Evolutionary conservation across 345 rosid genomes (phyloP), one percentile per base, ranked within the genome.

Genomic region (Murraya koenigii): DNA sequence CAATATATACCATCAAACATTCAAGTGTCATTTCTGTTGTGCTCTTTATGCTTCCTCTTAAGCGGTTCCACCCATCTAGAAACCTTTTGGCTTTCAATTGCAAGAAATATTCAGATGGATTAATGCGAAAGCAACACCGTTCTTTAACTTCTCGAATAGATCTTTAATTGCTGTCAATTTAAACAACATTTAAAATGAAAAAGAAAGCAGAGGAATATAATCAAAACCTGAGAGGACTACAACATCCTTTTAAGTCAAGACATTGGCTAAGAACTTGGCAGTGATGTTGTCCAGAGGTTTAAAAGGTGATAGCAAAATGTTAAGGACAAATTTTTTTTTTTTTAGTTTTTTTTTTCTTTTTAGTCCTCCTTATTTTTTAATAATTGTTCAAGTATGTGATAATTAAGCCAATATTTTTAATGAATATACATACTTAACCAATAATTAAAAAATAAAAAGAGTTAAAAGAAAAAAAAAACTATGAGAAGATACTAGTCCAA

Each of bases 201-300:
- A 15, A 59, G 22, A 38, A 15, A 15, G 65, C 5, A 14, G 8
- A 62, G 76, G 17, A 26, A 44, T 11, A 44, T 3, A 44, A 44
- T 41, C 47, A 32, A 75, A 61, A 81, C 96, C 97, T 87, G 98
- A 90, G 80, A 93, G 97, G 80, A 84, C 97, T 7, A 86, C 98
- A 60, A 90, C 91, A 84, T 95, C 97, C 49, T 78, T 89, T 93
- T 28, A 88, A 58, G 72, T 93, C 92, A 52, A 95, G 94, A 93
- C 97, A 82, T 90, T 89, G 28, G 89, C 74, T 14, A 84, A 83
- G 75, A 93, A 95, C 88, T 92, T 92, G 49, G 91, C 89, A 49
- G 94, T 86, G 80, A 92, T 88, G 64, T 88, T 86, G 63, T 75
- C 88, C 2, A 92, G 72, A 14, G 97, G 80, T 80, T 93, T 97